Base-by-base conservation (phyloP, 1,284 basidiomycete species). In the Apiotrichum mycotoxinovorans region DNA sequence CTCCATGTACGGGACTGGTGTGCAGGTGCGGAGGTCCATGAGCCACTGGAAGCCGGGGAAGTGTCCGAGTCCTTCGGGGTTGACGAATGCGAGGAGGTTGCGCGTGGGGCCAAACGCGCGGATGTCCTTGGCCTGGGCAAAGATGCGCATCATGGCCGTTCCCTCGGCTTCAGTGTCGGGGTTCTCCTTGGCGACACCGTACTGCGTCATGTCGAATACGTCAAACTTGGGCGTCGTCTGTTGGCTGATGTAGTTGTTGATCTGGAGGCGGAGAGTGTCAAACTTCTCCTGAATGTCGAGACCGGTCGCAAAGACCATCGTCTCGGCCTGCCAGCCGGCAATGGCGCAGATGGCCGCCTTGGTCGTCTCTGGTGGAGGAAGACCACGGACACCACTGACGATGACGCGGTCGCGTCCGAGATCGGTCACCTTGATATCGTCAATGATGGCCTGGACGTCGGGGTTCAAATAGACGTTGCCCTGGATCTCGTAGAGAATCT, bases 401-500 rank as follows among this genome's bases (percentile, higher is more conserved):
- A 52, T 51, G 5, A 67, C 67, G 14, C 64, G 57, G 54, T 69
- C 57, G 15, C 45, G 34, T 1, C 60, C 66, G 4, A 56, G 25
- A 23, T 64, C 54, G 7, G 46, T 47, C 18, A 67, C 57, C 22
- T 25, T 25, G 43, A 69, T 63, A 35, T 60, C 30, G 52, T 56
- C 41, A n/a, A 69, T 55, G 30, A 66, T 55, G 18, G 63, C 67
- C 34, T 62, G 60, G 0, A 69, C 67, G 45, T 69, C 67, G 4
- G 67, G 62, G 51, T 69, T 69, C 26, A 65, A 62, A 54, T 69
- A 69, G 7, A 65, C 56, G 34, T 62, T 58, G 38, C 62, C 62
- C 42, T 66, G 65, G 41, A 62, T 62, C 49, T 62, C 57, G 52
- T 62, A 62, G 38, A 62, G 60, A 34, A 62, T 62, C 37, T 62